phyloP scores from a whole-genome alignment of 2,329 filamentous ascomycete species.

The Rhynchosporium agropyri region DNA sequence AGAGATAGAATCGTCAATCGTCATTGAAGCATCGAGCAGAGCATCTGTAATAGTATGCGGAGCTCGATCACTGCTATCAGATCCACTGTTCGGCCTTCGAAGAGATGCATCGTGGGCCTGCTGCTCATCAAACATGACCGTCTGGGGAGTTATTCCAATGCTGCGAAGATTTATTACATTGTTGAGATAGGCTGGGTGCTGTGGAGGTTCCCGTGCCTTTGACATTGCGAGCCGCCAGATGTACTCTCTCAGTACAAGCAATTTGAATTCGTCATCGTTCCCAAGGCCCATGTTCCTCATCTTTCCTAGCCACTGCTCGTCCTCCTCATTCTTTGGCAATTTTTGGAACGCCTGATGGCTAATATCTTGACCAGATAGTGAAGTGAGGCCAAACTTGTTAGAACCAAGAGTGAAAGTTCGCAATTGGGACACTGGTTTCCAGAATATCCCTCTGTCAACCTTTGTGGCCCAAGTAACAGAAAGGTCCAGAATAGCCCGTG shows the following conservation, averaged over 20 bases:
- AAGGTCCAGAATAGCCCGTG: slow-evolving; percentile 80
- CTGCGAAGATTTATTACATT: slow-evolving; percentile 74
- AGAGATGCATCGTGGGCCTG: slow-evolving; percentile 52
- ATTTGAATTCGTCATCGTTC: slow-evolving; percentile 84
- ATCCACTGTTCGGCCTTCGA: slow-evolving; percentile 42
- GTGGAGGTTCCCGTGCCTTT: slow-evolving; percentile 46
- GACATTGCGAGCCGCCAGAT: slow-evolving; percentile 83
- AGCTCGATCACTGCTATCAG: slow-evolving; percentile 41
- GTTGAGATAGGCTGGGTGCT: slow-evolving; percentile 54
- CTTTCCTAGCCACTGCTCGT: slow-evolving; percentile 88
- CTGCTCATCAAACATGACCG: slow-evolving; percentile 87
- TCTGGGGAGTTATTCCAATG: slow-evolving; percentile 79
- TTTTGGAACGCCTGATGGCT: slow-evolving; percentile 61
- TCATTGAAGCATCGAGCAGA: slow-evolving; percentile 86
- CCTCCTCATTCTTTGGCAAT: slow-evolving; percentile 80
- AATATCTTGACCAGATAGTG: slow-evolving; percentile 59
- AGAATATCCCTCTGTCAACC: slow-evolving; percentile 80
- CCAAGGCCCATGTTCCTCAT: slow-evolving; percentile 82
- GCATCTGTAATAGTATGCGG: slow-evolving; percentile 85
- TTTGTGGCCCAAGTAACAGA: slow-evolving; percentile 84
- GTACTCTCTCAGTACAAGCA: slow-evolving; percentile 84
- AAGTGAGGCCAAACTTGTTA: slow-evolving; percentile 52
- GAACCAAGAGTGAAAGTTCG: slow-evolving; percentile 69
- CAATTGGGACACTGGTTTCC: slow-evolving; percentile 74
- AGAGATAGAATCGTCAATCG: slow-evolving; percentile 70